Base-by-base conservation (phyloP, 176 grass and related monocot genomes). In the Rhynchospora tenuis region DNA sequence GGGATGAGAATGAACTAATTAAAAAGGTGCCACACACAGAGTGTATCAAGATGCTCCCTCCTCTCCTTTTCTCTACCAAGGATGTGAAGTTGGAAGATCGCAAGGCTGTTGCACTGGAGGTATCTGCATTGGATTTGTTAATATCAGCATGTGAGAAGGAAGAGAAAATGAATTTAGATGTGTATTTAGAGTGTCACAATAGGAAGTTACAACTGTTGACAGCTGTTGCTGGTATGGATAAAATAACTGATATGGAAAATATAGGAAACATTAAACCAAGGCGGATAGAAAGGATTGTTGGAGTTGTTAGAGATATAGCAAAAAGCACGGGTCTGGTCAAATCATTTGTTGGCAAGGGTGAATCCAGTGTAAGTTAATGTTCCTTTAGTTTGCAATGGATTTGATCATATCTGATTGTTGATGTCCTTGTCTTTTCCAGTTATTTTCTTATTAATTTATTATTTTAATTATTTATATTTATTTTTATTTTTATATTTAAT, bases 91-190 rank as follows among this genome's bases (percentile, higher is more conserved):
- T 80, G 50, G 72, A 93, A 87, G 91, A 84, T n/a, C 87, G 88
- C 42, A 89, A 62, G 48, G 90, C 65, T 84, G 89, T 92, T 81
- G 86, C 90, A 68, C 84, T 98, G 83, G 92, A 98, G 74, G 28
- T 93, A 86, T 84, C 89, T 68, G 92, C 95, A 42, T 83, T 98
- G 86, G 87, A 98, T 91, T 86, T 93, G 69, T 90, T 98, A 82
- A 89, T 98, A 85, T 93, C 89, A 79, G 90, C 92, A 83, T 98
- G 92, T 84, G 92, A 94, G 88, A 98, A 91, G 60, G 87, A 84
- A 81, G 91, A 94, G 85, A 83, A 87, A 81, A 88, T 94, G 87
- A 90, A 94, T 55, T 88, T 94, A 78, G 62, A 87, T 83, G 66
- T 94, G 57, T 98, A 98, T 90, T 86, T 98, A 80, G 89, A 98